Evolutionary conservation across 352 stramenopile species (phyloP).

Genomic region (Pythium graminicola): DNA sequence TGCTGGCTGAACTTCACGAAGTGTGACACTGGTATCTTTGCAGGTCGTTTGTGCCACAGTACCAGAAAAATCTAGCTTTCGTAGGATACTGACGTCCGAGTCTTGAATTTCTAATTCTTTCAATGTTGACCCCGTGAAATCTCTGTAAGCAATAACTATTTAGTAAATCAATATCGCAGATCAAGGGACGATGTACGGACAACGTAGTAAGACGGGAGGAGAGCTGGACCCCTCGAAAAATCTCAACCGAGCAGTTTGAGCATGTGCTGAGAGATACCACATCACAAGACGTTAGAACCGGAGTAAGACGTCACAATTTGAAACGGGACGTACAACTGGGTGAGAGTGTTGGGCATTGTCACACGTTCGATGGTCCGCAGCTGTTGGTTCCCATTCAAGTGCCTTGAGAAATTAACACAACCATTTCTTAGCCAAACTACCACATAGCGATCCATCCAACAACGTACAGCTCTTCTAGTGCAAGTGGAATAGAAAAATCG

Average conservation of each 20-base stretch:
- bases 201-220: slow-evolving; percentile 6
- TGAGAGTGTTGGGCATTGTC: slow-evolving; percentile 15
- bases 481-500: slow-evolving; percentile 12
- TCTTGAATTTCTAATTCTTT: slow-evolving; percentile 10
- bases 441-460: neutral
- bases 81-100: slow-evolving; percentile 3
- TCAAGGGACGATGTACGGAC: neutral
- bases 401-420: neutral
- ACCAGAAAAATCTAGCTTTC: neutral
- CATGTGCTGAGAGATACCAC: slow-evolving; percentile 3
- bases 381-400: slow-evolving; percentile 1
- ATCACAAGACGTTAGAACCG: neutral
- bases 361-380: slow-evolving; percentile 10
- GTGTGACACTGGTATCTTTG: neutral
- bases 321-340: slow-evolving; percentile 8
- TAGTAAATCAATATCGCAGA: neutral
- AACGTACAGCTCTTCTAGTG: slow-evolving; percentile 5
- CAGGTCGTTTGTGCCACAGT: neutral
- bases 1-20: neutral
- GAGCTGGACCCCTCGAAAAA: slow-evolving; percentile 18
- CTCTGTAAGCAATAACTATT: neutral
- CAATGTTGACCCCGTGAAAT: neutral
- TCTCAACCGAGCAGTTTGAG: neutral
- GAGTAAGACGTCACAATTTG: neutral
- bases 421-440: neutral